A percentile compares a stretch with the other conserved stretches of the same genome.
phyloP scores from a whole-genome alignment of 768 basidiomycete genomes.

The Suillus discolor region DNA sequence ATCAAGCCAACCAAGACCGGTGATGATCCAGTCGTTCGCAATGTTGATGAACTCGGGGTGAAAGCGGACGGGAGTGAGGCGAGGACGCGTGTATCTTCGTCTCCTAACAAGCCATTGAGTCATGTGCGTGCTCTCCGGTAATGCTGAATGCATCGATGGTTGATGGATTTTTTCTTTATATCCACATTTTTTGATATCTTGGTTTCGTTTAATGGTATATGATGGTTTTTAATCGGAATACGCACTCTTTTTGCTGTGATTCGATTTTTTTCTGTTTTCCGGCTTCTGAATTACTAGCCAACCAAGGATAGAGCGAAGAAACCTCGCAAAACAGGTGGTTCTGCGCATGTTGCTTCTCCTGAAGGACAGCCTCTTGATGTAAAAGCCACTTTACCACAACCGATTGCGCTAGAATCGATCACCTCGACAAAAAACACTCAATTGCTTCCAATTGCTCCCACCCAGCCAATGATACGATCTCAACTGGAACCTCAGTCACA shows the following conservation, averaged over 20 bases:
- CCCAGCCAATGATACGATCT: not conserved
- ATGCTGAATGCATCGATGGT: conserved; percentile 51
- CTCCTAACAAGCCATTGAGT: conserved; percentile 68
- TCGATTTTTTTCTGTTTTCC: conserved; percentile 19
- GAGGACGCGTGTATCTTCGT: conserved; percentile 33
- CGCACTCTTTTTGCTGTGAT: conserved; percentile 21
- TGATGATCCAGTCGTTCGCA: conserved; percentile 38
- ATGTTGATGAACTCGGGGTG: conserved; percentile 43
- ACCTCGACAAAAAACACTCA: conserved; percentile 1
- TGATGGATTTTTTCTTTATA: conserved; percentile 29
- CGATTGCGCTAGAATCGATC: not conserved
- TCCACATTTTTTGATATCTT: conserved; percentile 7
- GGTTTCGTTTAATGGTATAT: conserved; percentile 35
- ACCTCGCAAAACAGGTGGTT: conserved; percentile 49
- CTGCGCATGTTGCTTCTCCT: conserved; percentile 18
- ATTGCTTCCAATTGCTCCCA: conserved; percentile 6
- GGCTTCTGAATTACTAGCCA: conserved; percentile 47
- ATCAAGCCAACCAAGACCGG: conserved; percentile 53
- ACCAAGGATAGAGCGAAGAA: conserved; percentile 75
- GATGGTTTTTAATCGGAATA: conserved; percentile 28
- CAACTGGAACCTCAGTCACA: conserved; percentile 6
- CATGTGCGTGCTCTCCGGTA: conserved; percentile 88
- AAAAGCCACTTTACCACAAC: not conserved
- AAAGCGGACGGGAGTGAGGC: conserved; percentile 40
- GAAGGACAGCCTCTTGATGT: conserved; percentile 1